Percentiles rank a stretch among this genome's conserved stretches.
These are phyloP conservation scores for Seiridium unicorne DNA, from an alignment of 2,329 filamentous ascomycete species.

Conservation along the genomic window DNA sequence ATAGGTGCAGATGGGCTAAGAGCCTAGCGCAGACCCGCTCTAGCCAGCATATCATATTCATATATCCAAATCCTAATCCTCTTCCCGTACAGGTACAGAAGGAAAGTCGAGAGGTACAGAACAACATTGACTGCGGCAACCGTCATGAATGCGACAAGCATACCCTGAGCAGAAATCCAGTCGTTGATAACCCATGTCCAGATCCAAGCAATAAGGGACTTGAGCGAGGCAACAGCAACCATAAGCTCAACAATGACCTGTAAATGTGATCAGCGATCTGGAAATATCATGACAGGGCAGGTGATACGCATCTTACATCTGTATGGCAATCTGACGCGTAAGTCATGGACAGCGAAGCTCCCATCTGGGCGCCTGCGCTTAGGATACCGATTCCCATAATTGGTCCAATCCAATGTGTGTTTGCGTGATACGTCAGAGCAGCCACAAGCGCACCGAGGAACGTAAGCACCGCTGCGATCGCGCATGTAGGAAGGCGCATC, in stretches of 20 bases:
- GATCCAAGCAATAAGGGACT: slow-evolving; percentile 1
- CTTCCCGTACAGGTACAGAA: background rate
- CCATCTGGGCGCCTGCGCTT: background rate
- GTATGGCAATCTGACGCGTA: background rate
- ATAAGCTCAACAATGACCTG: background rate
- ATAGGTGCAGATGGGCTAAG: background rate
- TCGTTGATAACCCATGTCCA: slow-evolving; percentile 2
- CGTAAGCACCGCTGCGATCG: background rate
- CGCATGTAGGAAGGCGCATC: slow-evolving; percentile 27
- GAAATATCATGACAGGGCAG: background rate
- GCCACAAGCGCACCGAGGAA: background rate
- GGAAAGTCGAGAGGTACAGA: background rate
- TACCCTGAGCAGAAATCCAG: background rate
- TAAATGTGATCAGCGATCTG: background rate
- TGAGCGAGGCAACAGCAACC: background rate
- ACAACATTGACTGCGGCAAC: background rate
- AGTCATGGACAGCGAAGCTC: background rate
- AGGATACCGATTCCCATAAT: background rate
- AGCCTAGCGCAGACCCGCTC: background rate
- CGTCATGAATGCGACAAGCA: background rate
- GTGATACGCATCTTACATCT: background rate
- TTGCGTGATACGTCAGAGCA: background rate
- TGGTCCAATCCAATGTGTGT: background rate
- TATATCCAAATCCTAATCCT: background rate
- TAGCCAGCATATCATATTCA: background rate